Evolutionary conservation across 2,329 filamentous ascomycete species (phyloP).

Genomic region (Kalmusia sp.): DNA sequence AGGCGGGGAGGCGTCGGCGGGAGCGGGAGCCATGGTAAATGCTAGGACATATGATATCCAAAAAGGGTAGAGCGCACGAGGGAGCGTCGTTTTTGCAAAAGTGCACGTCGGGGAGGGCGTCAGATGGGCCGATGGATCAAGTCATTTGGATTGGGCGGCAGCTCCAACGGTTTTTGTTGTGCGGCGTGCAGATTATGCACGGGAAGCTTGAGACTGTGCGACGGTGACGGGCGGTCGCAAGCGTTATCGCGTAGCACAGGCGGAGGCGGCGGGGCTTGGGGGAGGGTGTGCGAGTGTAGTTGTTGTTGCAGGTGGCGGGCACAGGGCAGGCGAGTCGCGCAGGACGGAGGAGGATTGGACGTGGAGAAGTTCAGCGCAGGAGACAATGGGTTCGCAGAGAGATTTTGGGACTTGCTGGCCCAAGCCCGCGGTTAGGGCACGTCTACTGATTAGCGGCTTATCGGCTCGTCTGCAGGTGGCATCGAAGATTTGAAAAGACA

Average conservation of each 20-base stretch:
- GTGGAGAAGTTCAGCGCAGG: conserved; percentile 7
- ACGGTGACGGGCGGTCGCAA: conserved; percentile 31
- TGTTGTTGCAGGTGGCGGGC: not conserved
- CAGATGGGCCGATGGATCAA: conserved; percentile 34
- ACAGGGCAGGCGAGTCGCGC: not conserved
- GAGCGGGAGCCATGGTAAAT: conserved; percentile 47
- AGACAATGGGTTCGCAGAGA: not conserved
- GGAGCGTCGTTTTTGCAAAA: conserved; percentile 28
- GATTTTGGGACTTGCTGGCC: conserved; percentile 6
- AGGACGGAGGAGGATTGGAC: conserved; percentile 3
- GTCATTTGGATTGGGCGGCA: conserved; percentile 44
- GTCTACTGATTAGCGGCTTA: conserved; percentile 8
- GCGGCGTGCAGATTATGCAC: conserved; percentile 21
- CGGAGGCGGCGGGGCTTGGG: conserved; percentile 23
- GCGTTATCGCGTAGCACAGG: conserved; percentile 30
- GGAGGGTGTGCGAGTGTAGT: conserved; percentile 6
- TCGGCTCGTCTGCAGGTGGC: not conserved
- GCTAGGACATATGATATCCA: conserved; percentile 38
- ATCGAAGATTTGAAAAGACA: not conserved
- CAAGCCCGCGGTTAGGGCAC: conserved; percentile 7
- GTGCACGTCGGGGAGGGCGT: conserved; percentile 32
- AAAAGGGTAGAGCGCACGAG: conserved; percentile 25
- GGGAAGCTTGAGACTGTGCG: conserved; percentile 29
- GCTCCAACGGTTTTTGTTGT: conserved; percentile 39
- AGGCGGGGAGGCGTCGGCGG: conserved; percentile 55